Evolutionary conservation across 805 yeast genomes (phyloP), one percentile per base, ranked within the genome.

Genomic region (Sugiyamaella americana): DNA sequence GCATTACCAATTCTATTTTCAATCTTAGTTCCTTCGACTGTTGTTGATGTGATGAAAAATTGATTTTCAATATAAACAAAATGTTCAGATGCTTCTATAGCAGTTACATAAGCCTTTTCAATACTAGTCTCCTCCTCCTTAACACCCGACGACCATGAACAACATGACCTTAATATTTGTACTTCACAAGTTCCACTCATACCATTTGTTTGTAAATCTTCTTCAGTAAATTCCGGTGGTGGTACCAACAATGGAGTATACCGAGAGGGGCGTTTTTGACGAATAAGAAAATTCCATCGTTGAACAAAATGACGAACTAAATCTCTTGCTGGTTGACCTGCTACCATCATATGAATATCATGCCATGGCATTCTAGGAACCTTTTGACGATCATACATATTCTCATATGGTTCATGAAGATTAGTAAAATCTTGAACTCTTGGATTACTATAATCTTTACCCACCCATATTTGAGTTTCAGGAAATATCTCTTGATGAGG

Each of bases 341-440:
- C 78, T 1, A 94, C 80, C 68, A 88, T 80, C 95, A 89, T 93
- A 56, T 93, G 98, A 34, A 93, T 87, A 73, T 93, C 99, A 65
- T 93, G 99, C 99, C 98, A 93, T 6, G 98, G 98, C 99, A 93
- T 93, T 57, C 99, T 77, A 2, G 98, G 98, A 18, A 78, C 74
- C 17, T 64, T 64, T 13, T 75, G 70, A 50, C 99, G 75, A 63
- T 93, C 95, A 60, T 87, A 87, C 93, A 91, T 84, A 19, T 87
- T 86, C 43, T 87, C 94, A 58, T 82, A 87, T 1, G 98, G 98
- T 55, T 80, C 79, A 52, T 88, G 87, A 48, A 93, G 72, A 2
- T 75, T 82, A 59, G 63, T 76, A 62, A 93, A 93, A 63, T 93
- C 99, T 58, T 83, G 82, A 13, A 85, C 87, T 53, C 98, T 76